Percentiles rank a stretch among this genome's conserved stretches.
Evolutionary conservation across 2,329 filamentous ascomycete genomes (phyloP).

Genomic region (Lasiodiplodia hormozganensis): DNA sequence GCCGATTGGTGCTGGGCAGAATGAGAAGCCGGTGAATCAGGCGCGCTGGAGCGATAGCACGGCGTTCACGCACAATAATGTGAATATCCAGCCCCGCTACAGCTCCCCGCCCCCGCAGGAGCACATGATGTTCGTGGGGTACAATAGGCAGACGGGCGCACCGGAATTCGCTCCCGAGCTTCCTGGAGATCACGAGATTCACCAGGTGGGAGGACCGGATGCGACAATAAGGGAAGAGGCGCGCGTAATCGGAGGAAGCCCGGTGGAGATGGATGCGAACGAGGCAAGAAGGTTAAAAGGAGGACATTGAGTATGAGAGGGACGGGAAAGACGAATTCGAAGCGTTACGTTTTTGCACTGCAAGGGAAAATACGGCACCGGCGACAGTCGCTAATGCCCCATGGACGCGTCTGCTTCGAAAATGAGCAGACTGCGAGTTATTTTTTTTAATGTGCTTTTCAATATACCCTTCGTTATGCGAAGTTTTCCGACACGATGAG

Average conservation of each 20-base stretch:
- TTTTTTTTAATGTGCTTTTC: background rate
- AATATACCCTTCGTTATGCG: background rate
- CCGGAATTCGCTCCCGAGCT: conserved; percentile 31
- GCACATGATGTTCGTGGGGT: conserved; percentile 30
- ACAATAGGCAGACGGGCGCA: conserved; percentile 30
- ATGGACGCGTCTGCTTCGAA: background rate
- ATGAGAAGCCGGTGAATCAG: conserved; percentile 16
- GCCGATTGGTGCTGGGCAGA: background rate
- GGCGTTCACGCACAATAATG: conserved; percentile 2
- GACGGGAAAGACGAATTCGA: background rate
- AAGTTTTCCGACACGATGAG: background rate
- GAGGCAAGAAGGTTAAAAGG: background rate
- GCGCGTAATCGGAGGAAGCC: background rate
- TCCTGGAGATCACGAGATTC: conserved; percentile 22
- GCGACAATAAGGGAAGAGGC: background rate
- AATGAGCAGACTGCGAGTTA: background rate
- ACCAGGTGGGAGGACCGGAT: background rate
- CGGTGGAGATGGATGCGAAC: conserved; percentile 8
- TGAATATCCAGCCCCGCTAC: background rate
- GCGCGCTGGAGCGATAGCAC: conserved; percentile 27
- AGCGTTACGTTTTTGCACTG: background rate
- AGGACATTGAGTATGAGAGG: background rate
- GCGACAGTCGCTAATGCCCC: conserved; percentile 15
- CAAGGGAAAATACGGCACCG: conserved; percentile 1
- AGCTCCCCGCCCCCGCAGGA: conserved; percentile 11